Conservation (phyloP, 305 asterid genomes). For the Stenogyne calaminthoides region DNA sequence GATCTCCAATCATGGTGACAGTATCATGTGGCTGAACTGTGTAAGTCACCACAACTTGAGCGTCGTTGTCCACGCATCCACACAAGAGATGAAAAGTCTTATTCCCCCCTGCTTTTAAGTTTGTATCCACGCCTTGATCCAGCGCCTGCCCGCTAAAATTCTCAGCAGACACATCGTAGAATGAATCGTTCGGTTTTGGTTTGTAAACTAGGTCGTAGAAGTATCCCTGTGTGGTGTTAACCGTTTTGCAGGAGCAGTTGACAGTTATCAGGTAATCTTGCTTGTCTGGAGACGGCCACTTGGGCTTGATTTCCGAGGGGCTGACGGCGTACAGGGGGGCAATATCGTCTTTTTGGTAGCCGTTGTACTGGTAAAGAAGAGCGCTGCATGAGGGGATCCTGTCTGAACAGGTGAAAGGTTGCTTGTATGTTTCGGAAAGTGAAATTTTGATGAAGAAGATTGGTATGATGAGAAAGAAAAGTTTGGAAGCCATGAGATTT, state of each 20-base stretch:
- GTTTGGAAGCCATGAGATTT: constrained; percentile 51
- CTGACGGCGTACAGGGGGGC: constrained; percentile 52
- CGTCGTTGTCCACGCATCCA: constrained; percentile 60
- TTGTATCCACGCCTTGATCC: constrained; percentile 43
- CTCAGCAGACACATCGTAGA: constrained; percentile 43
- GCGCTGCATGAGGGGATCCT: constrained; percentile 49
- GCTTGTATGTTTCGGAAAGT: constrained; percentile 24
- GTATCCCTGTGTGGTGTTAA: constrained; percentile 50
- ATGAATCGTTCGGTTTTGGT: constrained; percentile 37
- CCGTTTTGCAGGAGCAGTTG: constrained; percentile 62
- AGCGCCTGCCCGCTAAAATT: constrained; percentile 62
- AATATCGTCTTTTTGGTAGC: constrained; percentile 36
- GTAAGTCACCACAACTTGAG: constrained; percentile 64
- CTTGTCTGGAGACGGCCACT: constrained; percentile 24
- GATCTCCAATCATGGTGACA: constrained; percentile 43
- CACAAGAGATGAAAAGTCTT: constrained; percentile 61
- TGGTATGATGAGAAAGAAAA: constrained; percentile 34
- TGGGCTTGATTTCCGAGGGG: constrained; percentile 43
- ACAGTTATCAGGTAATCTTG: constrained; percentile 56
- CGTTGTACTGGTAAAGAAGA: constrained; percentile 68
- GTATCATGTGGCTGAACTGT: constrained; percentile 65
- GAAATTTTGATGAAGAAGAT: constrained; percentile 16
- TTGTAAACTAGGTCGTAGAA: constrained; percentile 59
- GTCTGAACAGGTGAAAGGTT: constrained; percentile 50
- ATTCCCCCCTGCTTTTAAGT: constrained; percentile 26